Conservation (phyloP, 495 filamentous ascomycete genomes). For the Cudoniella acicularis region DNA sequence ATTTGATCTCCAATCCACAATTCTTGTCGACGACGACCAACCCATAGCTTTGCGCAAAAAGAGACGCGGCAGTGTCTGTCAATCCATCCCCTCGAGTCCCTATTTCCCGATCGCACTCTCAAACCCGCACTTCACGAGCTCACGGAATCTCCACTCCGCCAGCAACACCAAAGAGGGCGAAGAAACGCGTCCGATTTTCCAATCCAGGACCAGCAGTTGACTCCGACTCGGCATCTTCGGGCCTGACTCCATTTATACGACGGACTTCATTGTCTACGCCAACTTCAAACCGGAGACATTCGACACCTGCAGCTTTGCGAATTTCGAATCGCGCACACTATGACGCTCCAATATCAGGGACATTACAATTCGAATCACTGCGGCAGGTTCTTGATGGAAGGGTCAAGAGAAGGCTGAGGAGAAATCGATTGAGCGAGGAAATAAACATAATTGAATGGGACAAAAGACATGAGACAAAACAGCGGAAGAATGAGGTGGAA, state of each 20-base stretch:
- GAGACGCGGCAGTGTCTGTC: slow-evolving; percentile 13
- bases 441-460: slow-evolving; percentile 62
- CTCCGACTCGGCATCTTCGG: slow-evolving; percentile 47
- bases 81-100: neutral
- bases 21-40: slow-evolving; percentile 13
- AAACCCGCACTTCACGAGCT: neutral
- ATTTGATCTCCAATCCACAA: neutral
- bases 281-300: slow-evolving; percentile 42
- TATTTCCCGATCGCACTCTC: slow-evolving; percentile 1
- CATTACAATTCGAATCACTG: slow-evolving; percentile 62
- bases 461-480: slow-evolving; percentile 40
- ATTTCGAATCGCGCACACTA: slow-evolving; percentile 17
- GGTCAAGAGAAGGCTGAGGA: slow-evolving; percentile 65
- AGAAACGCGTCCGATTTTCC: slow-evolving; percentile 70
- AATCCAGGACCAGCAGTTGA: slow-evolving; percentile 54
- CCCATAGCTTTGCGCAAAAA: slow-evolving; percentile 20
- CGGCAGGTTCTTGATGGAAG: slow-evolving; percentile 66
- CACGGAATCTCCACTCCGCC: slow-evolving; percentile 26
- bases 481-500: slow-evolving; percentile 38
- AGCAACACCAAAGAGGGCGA: slow-evolving; percentile 31
- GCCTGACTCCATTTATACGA: slow-evolving; percentile 63
- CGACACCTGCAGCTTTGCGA: slow-evolving; percentile 28
- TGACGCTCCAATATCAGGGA: slow-evolving; percentile 27
- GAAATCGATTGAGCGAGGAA: slow-evolving; percentile 72
- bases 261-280: slow-evolving; percentile 53